phyloP scores from a whole-genome alignment of 352 stramenopile genomes.

The Phytophthora tentaculata region DNA sequence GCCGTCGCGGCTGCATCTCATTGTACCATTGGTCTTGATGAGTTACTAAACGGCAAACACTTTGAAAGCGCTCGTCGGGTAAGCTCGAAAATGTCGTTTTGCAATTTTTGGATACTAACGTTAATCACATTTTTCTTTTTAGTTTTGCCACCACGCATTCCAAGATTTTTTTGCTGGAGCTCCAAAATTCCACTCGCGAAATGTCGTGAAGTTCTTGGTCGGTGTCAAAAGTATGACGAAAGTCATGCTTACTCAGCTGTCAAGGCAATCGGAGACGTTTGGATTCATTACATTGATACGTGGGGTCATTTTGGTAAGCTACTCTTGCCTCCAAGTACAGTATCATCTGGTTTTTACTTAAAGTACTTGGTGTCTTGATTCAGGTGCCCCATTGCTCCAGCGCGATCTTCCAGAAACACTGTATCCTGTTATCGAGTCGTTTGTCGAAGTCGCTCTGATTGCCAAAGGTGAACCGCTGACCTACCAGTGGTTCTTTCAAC shows the following conservation, averaged over 20 bases:
- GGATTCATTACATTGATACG: slow-evolving; percentile 59
- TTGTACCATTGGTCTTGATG: slow-evolving; percentile 29
- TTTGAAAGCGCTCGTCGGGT: slow-evolving; percentile 65
- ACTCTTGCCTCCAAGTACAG: not conserved
- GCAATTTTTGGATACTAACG: too few relatives aligned
- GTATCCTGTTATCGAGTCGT: slow-evolving; percentile 53
- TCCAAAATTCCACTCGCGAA: slow-evolving; percentile 56
- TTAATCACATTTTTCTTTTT: too few relatives aligned
- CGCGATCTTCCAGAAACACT: slow-evolving; percentile 49
- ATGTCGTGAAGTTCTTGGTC: slow-evolving; percentile 37
- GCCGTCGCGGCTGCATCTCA: slow-evolving; percentile 50
- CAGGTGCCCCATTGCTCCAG: slow-evolving; percentile 50
- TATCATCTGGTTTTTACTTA: too few relatives aligned
- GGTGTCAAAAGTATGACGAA: slow-evolving; percentile 7
- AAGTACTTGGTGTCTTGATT: not conserved
- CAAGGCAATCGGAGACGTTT: slow-evolving; percentile 40
- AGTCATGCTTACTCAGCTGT: slow-evolving; percentile 19
- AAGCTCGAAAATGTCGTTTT: slow-evolving; percentile 6
- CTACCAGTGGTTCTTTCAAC: slow-evolving; percentile 68
- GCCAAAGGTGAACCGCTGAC: slow-evolving; percentile 70
- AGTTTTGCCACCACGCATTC: slow-evolving; percentile 57
- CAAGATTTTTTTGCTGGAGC: slow-evolving; percentile 67
- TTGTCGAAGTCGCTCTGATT: slow-evolving; percentile 50
- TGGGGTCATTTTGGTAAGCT: slow-evolving; percentile 66
- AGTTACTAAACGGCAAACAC: slow-evolving; percentile 45